Evolutionary conservation across 108 stramenopile genomes (phyloP).

Genomic region (Phaeodactylum tricornutum): DNA sequence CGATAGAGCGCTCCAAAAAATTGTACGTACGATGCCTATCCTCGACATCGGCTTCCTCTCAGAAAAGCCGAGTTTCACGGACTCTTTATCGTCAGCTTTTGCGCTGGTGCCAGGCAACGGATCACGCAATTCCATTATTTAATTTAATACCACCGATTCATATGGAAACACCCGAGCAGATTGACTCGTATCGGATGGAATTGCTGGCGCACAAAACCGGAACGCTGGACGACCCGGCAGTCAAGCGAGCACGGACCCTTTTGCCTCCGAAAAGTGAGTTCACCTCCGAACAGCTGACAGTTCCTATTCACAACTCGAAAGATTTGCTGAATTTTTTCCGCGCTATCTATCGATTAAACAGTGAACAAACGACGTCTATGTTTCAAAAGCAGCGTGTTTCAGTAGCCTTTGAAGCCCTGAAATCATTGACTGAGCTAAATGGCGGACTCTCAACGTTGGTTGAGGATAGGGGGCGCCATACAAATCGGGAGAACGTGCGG

Average conservation of each 20-base stretch:
- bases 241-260: neutral
- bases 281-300: conserved; percentile 27
- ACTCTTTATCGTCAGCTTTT: conserved; percentile 67
- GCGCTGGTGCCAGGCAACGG: conserved; percentile 43
- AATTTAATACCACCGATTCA: conserved; percentile 51
- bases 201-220: conserved; percentile 3
- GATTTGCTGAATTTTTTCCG: conserved; percentile 42
- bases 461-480: conserved; percentile 13
- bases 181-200: conserved; percentile 20
- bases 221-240: neutral
- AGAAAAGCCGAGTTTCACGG: conserved; percentile 16
- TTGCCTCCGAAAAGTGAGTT: conserved; percentile 26
- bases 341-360: conserved; percentile 56
- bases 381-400: conserved; percentile 37
- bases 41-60: neutral
- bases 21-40: too few relatives aligned
- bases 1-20: too few relatives aligned
- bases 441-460: conserved; percentile 27
- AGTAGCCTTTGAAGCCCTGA: conserved; percentile 60
- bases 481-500: conserved; percentile 24
- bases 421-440: conserved; percentile 57
- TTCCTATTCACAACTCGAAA: conserved; percentile 38
- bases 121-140: conserved; percentile 39
- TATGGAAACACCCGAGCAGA: conserved; percentile 43
- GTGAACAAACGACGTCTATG: conserved; percentile 8